Conservation (phyloP, 129 eudicot genomes). For the Tagetes erecta region DNA sequence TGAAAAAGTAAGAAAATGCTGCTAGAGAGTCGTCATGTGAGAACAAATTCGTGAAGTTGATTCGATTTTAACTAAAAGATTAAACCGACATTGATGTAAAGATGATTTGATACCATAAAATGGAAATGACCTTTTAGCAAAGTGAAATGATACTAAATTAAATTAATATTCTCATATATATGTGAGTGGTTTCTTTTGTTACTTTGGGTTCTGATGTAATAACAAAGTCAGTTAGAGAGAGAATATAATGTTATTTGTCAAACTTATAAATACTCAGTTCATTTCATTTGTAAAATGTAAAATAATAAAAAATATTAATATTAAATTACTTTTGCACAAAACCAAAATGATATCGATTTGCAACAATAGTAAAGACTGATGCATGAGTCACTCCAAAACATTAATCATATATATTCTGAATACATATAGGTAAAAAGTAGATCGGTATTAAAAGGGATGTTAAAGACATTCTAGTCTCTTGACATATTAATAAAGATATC, state of each 20-base stretch:
- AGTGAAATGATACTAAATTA: conserved; percentile 3
- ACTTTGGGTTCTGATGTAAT: neutral
- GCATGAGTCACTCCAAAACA: neutral
- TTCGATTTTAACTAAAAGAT: conserved; percentile 30
- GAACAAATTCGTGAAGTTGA: conserved; percentile 31
- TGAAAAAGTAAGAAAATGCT: neutral
- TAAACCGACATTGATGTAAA: conserved; percentile 21
- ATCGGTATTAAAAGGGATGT: no score
- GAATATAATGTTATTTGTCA: no score
- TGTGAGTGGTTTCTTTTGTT: neutral
- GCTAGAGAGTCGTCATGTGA: conserved; percentile 19
- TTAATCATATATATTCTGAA: neutral
- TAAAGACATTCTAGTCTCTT: no score
- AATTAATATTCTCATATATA: conserved; percentile 8
- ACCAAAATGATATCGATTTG: neutral
- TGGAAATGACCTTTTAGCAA: conserved; percentile 10
- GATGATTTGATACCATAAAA: conserved; percentile 31
- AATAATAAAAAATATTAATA: no score
- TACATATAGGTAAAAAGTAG: neutral
- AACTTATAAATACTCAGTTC: neutral
- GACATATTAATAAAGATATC: no score
- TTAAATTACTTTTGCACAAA: neutral
- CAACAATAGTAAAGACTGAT: neutral
- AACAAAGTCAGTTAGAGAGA: neutral
- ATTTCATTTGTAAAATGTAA: neutral